Base-by-base conservation (phyloP, 352 stramenopile genomes). In the Phytophthora vignae region DNA sequence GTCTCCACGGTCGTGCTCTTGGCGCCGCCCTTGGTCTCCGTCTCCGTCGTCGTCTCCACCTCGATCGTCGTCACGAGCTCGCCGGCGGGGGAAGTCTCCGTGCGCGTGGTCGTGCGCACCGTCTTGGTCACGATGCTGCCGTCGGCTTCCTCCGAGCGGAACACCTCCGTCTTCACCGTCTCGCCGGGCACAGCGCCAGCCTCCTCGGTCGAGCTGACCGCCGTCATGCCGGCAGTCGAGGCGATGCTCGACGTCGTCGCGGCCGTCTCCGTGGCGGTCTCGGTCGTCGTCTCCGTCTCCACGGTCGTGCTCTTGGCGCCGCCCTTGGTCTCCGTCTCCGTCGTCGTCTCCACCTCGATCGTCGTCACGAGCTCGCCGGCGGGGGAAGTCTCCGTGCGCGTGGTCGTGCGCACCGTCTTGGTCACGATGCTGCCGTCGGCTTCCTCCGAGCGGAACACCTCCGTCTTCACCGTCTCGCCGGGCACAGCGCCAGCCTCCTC, bases 31-130 rank as follows among this genome's bases (percentile, higher is more conserved):
- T 33, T 54, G 19, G 44, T 44, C 57, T 54, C 25, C 42, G 57
- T 64, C 57, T 44, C 44, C 11, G 57, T 64, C 42, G 57, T 64
- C 44, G 57, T 64, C 25, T 53, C 38, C 38, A 54, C 57, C 21
- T 42, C 40, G 57, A 64, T 55, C 36, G 42, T 53, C 38, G 36
- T 50, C 55, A 53, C 42, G 25, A 62, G 21, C 36, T 62, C 42
- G 25, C 55, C 42, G 19, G 55, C 42, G n/a, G n/a, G 21, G 55
- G 33, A 36, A 5, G 33, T 61, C 55, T 49, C 55, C 19, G 40
- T 52, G 25, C 52, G 52, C 31, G 55, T 62, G 36, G 36, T 62
- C 36, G 55, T 62, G 55, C 55, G 55, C 33, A 62, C 42, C 55
- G 55, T 53, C 46, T 53, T 53, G 46, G 46, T 53, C 46, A 53